Percentiles rank a stretch among this genome's conserved stretches.
Conservation (phyloP, 192 early-diverging fungal genomes). For the Rhizophagus prolifer region DNA sequence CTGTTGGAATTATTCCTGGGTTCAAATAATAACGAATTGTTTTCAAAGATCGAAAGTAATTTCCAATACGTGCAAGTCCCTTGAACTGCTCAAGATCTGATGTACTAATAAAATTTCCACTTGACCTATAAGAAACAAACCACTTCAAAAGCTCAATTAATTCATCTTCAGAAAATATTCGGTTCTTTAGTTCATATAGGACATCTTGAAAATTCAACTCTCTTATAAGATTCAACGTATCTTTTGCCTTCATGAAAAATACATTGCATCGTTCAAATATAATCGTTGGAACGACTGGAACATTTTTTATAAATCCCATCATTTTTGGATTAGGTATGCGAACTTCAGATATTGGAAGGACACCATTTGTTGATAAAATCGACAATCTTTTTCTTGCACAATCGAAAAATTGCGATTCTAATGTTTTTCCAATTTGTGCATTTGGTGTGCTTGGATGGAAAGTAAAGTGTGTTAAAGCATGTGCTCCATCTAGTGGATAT, state of each 20-base stretch:
- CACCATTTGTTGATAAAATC: constrained; percentile 69
- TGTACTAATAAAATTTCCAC: too few species aligned
- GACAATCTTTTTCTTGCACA: constrained; percentile 46
- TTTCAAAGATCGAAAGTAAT: constrained; percentile 45
- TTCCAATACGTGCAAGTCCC: constrained; percentile 4
- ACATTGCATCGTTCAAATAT: constrained; percentile 55
- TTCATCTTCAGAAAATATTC: constrained; percentile 56
- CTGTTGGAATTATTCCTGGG: background rate
- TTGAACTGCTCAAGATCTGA: too few species aligned
- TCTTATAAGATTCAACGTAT: constrained; percentile 34
- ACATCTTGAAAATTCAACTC: constrained; percentile 63
- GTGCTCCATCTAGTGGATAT: too few species aligned
- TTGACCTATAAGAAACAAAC: constrained; percentile 60
- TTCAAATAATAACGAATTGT: constrained; percentile 62
- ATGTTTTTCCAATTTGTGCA: constrained; percentile 58
- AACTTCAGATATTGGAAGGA: constrained; percentile 48
- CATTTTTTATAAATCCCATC: constrained; percentile 59
- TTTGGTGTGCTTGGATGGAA: constrained; percentile 75
- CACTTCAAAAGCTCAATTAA: constrained; percentile 71
- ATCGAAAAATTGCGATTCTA: constrained; percentile 58
- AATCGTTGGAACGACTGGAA: constrained; percentile 57
- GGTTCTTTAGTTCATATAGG: constrained; percentile 57
- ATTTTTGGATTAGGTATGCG: constrained; percentile 64
- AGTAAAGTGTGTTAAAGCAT: constrained; percentile 65
- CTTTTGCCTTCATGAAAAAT: constrained; percentile 53